Conservation (phyloP, 148 eudicot species). For the Cornus florida region DNA sequence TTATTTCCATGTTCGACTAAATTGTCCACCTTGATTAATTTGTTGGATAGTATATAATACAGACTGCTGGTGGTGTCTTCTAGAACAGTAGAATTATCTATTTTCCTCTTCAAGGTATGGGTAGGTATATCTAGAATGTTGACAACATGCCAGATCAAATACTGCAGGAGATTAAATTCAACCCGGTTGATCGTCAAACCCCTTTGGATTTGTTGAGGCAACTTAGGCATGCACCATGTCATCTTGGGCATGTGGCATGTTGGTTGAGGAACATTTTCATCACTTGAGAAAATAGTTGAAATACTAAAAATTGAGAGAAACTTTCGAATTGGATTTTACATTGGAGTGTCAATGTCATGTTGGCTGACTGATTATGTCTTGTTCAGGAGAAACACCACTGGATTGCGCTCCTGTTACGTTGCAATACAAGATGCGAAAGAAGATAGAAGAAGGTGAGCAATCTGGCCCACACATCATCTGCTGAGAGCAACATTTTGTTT, state of each 20-base stretch:
- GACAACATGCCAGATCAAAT: too few species aligned
- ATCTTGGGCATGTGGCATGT: too few species aligned
- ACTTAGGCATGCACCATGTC: too few species aligned
- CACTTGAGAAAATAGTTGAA: too few species aligned
- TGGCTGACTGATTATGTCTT: background rate
- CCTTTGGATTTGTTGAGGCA: too few species aligned
- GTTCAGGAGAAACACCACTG: constrained; percentile 66
- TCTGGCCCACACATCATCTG: background rate
- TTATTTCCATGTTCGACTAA: background rate
- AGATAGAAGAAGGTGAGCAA: constrained; percentile 42
- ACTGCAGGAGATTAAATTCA: too few species aligned
- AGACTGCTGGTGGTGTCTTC: background rate
- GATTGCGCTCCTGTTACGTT: constrained; percentile 73
- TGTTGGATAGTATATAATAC: background rate
- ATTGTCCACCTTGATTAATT: background rate
- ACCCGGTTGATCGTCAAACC: too few species aligned
- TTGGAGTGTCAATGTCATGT: too few species aligned
- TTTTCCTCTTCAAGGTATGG: background rate
- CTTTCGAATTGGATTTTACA: too few species aligned
- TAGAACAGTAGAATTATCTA: background rate
- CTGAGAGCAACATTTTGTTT: background rate
- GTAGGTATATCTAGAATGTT: background rate
- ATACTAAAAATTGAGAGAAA: too few species aligned
- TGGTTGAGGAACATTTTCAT: too few species aligned
- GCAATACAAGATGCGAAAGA: constrained; percentile 63